phyloP scores from a whole-genome alignment of 306 rosid genomes.

The Erythrophleum fordii region DNA sequence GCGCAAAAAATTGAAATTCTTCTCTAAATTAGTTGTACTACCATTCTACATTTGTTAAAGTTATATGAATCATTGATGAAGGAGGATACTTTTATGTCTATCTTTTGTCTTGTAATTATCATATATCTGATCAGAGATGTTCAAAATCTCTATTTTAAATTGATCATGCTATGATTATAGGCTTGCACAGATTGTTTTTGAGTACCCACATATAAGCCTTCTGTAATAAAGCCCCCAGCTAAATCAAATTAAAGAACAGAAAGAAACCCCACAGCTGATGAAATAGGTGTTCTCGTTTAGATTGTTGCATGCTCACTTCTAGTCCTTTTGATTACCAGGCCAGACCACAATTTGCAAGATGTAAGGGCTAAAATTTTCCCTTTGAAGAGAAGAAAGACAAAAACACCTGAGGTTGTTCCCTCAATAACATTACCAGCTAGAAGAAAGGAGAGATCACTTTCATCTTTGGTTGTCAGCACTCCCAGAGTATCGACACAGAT shows the following conservation, averaged over 20 bases:
- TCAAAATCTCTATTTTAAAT: background rate
- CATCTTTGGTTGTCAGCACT: slow-evolving; percentile 72
- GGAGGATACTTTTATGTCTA: background rate
- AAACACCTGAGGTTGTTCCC: slow-evolving; percentile 51
- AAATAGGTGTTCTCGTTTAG: background rate
- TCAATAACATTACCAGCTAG: slow-evolving; percentile 53
- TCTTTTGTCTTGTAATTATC: background rate
- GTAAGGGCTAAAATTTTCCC: slow-evolving; percentile 77
- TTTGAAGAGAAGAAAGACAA: slow-evolving; percentile 51
- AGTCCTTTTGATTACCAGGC: slow-evolving; percentile 53
- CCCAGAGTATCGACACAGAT: slow-evolving; percentile 64
- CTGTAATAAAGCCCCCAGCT: slow-evolving; percentile 11
- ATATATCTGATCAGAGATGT: background rate
- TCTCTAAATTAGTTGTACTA: background rate
- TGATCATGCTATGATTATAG: background rate
- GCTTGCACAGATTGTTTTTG: background rate
- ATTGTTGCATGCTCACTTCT: slow-evolving; percentile 24
- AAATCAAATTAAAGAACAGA: background rate
- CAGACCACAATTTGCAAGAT: slow-evolving; percentile 69
- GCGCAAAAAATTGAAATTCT: background rate
- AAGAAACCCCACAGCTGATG: background rate
- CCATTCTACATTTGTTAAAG: background rate
- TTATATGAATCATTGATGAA: background rate
- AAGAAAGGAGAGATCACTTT: slow-evolving; percentile 75
- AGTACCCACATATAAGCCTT: slow-evolving; percentile 11